Evolutionary conservation across 495 filamentous ascomycete species (phyloP).

Genomic region (Staphylotrichum tortipilum): DNA sequence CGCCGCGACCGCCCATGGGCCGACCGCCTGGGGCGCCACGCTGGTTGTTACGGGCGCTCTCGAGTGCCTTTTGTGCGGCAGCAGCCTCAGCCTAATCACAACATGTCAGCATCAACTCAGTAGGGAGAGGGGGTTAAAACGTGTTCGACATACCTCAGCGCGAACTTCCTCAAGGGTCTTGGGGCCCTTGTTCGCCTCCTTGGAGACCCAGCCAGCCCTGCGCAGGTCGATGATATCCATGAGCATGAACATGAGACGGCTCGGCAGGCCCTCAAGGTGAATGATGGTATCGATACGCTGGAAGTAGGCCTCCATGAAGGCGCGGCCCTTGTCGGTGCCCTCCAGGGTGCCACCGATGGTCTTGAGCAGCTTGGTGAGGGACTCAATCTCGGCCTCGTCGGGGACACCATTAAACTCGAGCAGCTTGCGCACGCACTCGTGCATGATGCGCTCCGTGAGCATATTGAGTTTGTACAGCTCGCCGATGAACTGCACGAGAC

Average conservation of each 20-base stretch:
- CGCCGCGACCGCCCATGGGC: constrained; percentile 66
- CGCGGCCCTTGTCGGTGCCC: constrained; percentile 64
- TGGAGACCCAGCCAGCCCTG: constrained; percentile 63
- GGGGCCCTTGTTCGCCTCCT: constrained; percentile 84
- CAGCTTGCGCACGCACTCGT: constrained; percentile 94
- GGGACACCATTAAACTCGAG: constrained; percentile 91
- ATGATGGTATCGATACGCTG: constrained; percentile 72
- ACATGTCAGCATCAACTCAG: constrained; percentile 13
- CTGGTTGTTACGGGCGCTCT: constrained; percentile 50
- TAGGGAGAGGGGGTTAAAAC: neutral
- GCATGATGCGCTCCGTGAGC: constrained; percentile 99
- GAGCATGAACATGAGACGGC: constrained; percentile 88
- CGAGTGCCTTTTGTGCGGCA: constrained; percentile 58
- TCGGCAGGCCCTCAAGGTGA: constrained; percentile 66
- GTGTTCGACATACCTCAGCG: constrained; percentile 53
- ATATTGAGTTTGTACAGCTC: constrained; percentile 97
- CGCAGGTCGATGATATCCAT: constrained; percentile 89
- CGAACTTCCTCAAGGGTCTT: constrained; percentile 92
- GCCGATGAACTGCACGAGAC: constrained; percentile 98
- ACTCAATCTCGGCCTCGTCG: constrained; percentile 94
- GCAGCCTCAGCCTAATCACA: constrained; percentile 49
- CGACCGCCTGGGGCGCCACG: constrained; percentile 58
- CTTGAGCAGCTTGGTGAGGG: constrained; percentile 79
- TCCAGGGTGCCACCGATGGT: constrained; percentile 87
- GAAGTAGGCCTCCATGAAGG: constrained; percentile 93